Evolutionary conservation across 331 rosid genomes (phyloP).

Genomic region (Telfairia occidentalis): DNA sequence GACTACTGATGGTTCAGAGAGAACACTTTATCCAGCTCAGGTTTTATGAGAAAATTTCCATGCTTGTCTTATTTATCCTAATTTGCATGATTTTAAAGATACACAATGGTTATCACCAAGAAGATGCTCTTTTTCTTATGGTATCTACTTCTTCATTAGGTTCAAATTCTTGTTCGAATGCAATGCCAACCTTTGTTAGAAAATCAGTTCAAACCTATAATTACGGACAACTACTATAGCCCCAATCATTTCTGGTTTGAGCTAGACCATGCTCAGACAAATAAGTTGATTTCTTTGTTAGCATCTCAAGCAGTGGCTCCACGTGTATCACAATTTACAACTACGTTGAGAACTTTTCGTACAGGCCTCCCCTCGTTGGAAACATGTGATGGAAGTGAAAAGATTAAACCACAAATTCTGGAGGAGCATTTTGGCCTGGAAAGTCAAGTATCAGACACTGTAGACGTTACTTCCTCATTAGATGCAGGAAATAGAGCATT

Average conservation of each 20-base stretch:
- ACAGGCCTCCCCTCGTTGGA: conserved; percentile 26
- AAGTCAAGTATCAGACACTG: conserved; percentile 18
- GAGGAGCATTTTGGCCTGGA: conserved; percentile 12
- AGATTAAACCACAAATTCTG: conserved; percentile 10
- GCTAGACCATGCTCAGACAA: conserved; percentile 61
- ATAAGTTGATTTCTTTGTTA: conserved; percentile 34
- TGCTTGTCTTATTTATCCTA: background rate
- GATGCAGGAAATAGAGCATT: conserved; percentile 25
- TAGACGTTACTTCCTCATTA: conserved; percentile 16
- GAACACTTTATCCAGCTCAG: conserved; percentile 80
- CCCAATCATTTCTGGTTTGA: conserved; percentile 67
- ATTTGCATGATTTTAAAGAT: background rate
- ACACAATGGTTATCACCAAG: background rate
- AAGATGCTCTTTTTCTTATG: conserved; percentile 8
- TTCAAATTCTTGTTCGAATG: conserved; percentile 35
- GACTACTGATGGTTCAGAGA: conserved; percentile 45
- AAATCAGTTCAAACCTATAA: conserved; percentile 43
- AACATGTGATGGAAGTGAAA: conserved; percentile 18
- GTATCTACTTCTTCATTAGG: conserved; percentile 32
- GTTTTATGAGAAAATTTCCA: conserved; percentile 22
- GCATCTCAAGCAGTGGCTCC: conserved; percentile 35
- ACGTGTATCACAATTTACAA: conserved; percentile 16
- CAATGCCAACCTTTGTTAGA: conserved; percentile 58
- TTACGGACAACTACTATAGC: conserved; percentile 46
- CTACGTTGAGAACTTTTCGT: conserved; percentile 19